Evolutionary conservation across 2,329 filamentous ascomycete species (phyloP).

Genomic region (Botryosphaeria dothidea): DNA sequence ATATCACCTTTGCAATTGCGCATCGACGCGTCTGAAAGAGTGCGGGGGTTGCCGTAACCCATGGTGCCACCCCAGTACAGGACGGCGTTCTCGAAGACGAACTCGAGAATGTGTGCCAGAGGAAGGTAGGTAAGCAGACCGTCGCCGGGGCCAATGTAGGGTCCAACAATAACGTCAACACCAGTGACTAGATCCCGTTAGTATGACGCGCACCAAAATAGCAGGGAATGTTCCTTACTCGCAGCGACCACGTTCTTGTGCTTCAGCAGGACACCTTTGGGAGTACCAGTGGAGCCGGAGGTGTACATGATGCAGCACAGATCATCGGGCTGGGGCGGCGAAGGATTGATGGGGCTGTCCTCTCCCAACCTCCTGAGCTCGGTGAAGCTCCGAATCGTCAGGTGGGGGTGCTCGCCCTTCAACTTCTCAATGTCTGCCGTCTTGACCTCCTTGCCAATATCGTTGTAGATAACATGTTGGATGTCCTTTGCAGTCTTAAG

Average conservation of each 20-base stretch:
- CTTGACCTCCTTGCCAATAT: slow-evolving; percentile 50
- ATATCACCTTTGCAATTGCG: slow-evolving; percentile 93
- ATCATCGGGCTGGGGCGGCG: slow-evolving; percentile 72
- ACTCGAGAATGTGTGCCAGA: slow-evolving; percentile 93
- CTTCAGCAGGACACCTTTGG: slow-evolving; percentile 83
- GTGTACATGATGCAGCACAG: slow-evolving; percentile 82
- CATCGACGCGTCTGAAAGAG: slow-evolving; percentile 81
- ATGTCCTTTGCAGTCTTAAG: slow-evolving; percentile 58
- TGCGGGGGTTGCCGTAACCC: slow-evolving; percentile 90
- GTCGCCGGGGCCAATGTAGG: slow-evolving; percentile 76
- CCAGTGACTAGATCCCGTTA: slow-evolving; percentile 62
- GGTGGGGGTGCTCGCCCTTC: slow-evolving; percentile 53
- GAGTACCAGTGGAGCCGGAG: slow-evolving; percentile 83
- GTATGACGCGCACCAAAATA: slow-evolving; percentile 22
- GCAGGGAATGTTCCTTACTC: slow-evolving; percentile 49
- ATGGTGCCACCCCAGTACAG: slow-evolving; percentile 88
- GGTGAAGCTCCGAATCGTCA: slow-evolving; percentile 57
- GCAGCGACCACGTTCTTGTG: slow-evolving; percentile 80
- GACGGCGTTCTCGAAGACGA: slow-evolving; percentile 89
- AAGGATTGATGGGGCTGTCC: slow-evolving; percentile 69
- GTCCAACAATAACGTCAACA: slow-evolving; percentile 74
- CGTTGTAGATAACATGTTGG: slow-evolving; percentile 61
- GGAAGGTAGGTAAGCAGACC: slow-evolving; percentile 87
- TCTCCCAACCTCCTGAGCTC: slow-evolving; percentile 58
- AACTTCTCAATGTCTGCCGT: slow-evolving; percentile 56